These are phyloP conservation scores for Rosa hybrid DNA, from an alignment of 331 rosid genomes.

Conservation along the genomic window DNA sequence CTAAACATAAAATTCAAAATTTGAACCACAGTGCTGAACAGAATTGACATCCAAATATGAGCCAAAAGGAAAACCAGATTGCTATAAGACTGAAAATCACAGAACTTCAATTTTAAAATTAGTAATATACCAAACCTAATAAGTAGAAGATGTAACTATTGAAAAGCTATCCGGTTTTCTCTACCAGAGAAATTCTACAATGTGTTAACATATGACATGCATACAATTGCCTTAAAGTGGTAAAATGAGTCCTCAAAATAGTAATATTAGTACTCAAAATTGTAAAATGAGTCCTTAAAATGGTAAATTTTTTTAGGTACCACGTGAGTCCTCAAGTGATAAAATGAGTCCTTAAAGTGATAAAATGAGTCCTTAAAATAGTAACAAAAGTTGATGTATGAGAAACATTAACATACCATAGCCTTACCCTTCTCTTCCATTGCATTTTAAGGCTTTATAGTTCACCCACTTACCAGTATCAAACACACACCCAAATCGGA, in stretches of 20 bases:
- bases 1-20: conserved; percentile 2
- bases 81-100: neutral
- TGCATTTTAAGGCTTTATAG: neutral
- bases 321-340: too few relatives aligned
- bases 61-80: neutral
- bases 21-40: conserved; percentile 15
- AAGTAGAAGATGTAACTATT: neutral
- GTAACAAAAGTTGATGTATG: too few relatives aligned
- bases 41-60: conserved; percentile 1
- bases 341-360: too few relatives aligned
- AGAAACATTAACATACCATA: too few relatives aligned
- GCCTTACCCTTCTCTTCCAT: neutral
- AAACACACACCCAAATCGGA: neutral
- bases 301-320: too few relatives aligned
- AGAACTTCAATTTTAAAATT: neutral
- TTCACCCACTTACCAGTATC: neutral
- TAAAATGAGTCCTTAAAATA: too few relatives aligned
- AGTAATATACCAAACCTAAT: neutral
- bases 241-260: too few relatives aligned
- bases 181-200: too few relatives aligned
- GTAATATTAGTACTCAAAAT: too few relatives aligned
- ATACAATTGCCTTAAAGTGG: too few relatives aligned
- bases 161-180: neutral
- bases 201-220: too few relatives aligned
- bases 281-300: too few relatives aligned